A percentile compares a stretch with the other conserved stretches of the same genome.
phyloP scores from a whole-genome alignment of 2,329 filamentous ascomycete species.

The Coniochaeta pulveracea region DNA sequence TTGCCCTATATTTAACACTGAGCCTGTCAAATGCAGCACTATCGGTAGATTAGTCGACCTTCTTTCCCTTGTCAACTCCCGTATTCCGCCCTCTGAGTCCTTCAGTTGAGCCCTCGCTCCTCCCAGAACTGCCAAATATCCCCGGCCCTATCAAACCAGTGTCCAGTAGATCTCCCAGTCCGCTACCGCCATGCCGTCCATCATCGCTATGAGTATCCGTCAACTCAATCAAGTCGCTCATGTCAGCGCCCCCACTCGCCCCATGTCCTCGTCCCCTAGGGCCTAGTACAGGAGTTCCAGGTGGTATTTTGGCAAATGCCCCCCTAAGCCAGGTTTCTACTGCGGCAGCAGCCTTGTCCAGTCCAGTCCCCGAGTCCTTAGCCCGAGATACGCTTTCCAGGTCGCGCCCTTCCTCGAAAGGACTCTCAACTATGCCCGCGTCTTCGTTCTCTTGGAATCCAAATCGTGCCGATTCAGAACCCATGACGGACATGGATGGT shows the following conservation, averaged over 20 bases:
- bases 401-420: slow-evolving; percentile 36
- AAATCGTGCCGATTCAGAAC: slow-evolving; percentile 47
- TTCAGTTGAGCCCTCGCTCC: slow-evolving; percentile 24
- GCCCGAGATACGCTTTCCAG: slow-evolving; percentile 28
- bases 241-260: slow-evolving; percentile 12
- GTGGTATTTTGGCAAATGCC: slow-evolving; percentile 52
- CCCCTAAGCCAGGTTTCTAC: slow-evolving; percentile 87
- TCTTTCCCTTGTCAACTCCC: slow-evolving; percentile 27
- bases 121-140: slow-evolving; percentile 23
- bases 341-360: slow-evolving; percentile 78
- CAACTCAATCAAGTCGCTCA: slow-evolving; percentile 18
- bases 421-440: slow-evolving; percentile 36
- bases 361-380: slow-evolving; percentile 27
- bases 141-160: slow-evolving; percentile 8
- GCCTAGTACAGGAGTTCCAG: slow-evolving; percentile 36
- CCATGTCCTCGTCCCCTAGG: slow-evolving; percentile 9
- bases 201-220: slow-evolving; percentile 15
- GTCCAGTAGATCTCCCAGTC: slow-evolving; percentile 3
- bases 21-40: too few relatives aligned
- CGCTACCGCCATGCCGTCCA: slow-evolving; percentile 6
- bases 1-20: too few relatives aligned
- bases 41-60: too few relatives aligned
- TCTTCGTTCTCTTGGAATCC: slow-evolving; percentile 32
- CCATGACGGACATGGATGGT: slow-evolving; percentile 55
- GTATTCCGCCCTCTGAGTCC: slow-evolving; percentile 20